Evolutionary conservation across 306 rosid species (phyloP).

Genomic region (Ziziphus jujuba): DNA sequence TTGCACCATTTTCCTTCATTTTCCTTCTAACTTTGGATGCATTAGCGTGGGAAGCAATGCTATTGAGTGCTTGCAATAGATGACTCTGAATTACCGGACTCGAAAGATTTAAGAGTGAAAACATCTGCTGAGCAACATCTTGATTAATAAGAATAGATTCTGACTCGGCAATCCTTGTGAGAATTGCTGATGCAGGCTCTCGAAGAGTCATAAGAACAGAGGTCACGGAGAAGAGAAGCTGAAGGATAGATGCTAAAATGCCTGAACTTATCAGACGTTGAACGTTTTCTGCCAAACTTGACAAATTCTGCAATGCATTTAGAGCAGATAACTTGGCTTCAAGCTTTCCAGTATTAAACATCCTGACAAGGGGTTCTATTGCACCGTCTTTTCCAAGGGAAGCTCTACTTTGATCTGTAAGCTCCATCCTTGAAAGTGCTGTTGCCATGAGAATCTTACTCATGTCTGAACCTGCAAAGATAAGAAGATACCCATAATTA

Average conservation of each 20-base stretch:
- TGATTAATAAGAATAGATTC: constrained; percentile 61
- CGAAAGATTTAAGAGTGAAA: constrained; percentile 79
- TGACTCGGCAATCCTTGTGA: constrained; percentile 76
- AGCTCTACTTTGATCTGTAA: constrained; percentile 69
- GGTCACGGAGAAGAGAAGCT: constrained; percentile 90
- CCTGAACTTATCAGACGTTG: constrained; percentile 65
- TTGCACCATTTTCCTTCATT: constrained; percentile 77
- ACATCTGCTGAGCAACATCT: constrained; percentile 79
- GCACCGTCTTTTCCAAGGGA: constrained; percentile 84
- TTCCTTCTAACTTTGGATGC: constrained; percentile 60
- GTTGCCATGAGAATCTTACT: constrained; percentile 92
- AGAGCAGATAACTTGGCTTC: constrained; percentile 86
- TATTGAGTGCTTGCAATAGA: constrained; percentile 74
- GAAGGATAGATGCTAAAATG: constrained; percentile 59
- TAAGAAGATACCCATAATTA: constrained; percentile 11
- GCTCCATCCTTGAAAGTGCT: constrained; percentile 78
- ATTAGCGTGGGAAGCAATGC: constrained; percentile 65
- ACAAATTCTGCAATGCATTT: constrained; percentile 79
- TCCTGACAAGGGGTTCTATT: constrained; percentile 64
- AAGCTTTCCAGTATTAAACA: constrained; percentile 74
- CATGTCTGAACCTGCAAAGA: constrained; percentile 83
- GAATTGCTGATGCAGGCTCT: constrained; percentile 87
- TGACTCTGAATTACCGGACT: constrained; percentile 77
- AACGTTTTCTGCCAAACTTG: constrained; percentile 58
- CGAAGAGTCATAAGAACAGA: constrained; percentile 90